Percentiles rank a stretch among this genome's conserved stretches.
Evolutionary conservation across 257 asterid genomes (phyloP).

Genomic region (Paraleonurus japonicus): DNA sequence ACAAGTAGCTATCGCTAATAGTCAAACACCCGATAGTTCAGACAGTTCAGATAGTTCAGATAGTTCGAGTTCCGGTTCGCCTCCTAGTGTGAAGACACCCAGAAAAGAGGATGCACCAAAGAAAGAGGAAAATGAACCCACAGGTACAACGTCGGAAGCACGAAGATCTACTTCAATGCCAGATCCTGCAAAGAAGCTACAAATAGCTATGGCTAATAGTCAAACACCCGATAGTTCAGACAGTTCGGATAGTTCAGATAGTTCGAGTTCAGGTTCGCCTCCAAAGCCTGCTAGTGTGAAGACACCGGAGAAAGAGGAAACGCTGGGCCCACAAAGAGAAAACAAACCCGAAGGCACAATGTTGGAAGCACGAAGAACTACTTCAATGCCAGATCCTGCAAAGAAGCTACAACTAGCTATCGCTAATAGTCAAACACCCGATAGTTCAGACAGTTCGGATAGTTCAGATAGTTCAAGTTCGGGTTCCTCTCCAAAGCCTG

Average conservation of each 20-base stretch:
- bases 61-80: too few relatives aligned
- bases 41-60: constrained; percentile 39
- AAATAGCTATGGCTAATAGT: constrained; percentile 51
- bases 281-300: neutral
- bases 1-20: constrained; percentile 48
- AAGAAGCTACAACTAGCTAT: constrained; percentile 53
- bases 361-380: neutral
- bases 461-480: constrained; percentile 36
- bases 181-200: constrained; percentile 41
- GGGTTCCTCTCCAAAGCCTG: constrained; percentile 29
- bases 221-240: constrained; percentile 42
- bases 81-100: neutral
- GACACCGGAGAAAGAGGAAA: neutral
- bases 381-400: constrained; percentile 29
- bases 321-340: too few relatives aligned
- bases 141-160: neutral
- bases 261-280: too few relatives aligned
- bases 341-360: neutral
- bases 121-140: neutral
- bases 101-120: constrained; percentile 31
- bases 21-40: constrained; percentile 45
- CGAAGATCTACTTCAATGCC: neutral
- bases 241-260: constrained; percentile 37
- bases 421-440: constrained; percentile 38
- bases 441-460: constrained; percentile 41